Evolutionary conservation across 176 grass and related monocot genomes (phyloP).

Genomic region (Hordeum marinum): DNA sequence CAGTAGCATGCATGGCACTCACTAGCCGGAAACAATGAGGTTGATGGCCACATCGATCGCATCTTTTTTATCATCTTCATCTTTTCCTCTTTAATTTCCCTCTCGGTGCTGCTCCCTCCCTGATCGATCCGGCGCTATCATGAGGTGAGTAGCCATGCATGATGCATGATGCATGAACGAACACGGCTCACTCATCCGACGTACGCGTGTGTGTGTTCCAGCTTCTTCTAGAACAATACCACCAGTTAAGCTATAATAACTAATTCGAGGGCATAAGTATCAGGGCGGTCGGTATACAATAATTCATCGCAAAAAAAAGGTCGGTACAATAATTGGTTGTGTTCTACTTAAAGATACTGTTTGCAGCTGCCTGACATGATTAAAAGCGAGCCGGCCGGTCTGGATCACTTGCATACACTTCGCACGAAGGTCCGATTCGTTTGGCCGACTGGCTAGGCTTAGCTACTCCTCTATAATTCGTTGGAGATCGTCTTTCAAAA

Average conservation of each 20-base stretch:
- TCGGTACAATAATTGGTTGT: constrained; percentile 4
- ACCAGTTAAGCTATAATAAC: not conserved
- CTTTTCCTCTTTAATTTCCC: not conserved
- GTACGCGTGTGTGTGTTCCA: not conserved
- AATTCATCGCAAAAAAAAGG: not conserved
- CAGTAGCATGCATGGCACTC: constrained; percentile 13
- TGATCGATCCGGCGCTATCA: not conserved
- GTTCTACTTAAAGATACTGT: not conserved
- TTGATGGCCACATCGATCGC: not conserved
- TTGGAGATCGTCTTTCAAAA: no score
- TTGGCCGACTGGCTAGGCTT: no score
- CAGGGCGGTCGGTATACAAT: not conserved
- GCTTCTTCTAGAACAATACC: not conserved
- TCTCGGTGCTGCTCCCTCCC: not conserved
- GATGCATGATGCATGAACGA: not conserved
- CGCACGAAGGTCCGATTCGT: no score
- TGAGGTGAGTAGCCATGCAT: not conserved
- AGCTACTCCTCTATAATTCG: no score
- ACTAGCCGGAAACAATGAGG: not conserved
- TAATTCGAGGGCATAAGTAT: not conserved
- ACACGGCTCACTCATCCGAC: not conserved
- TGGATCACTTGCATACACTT: no score
- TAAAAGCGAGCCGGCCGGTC: not conserved
- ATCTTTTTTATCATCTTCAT: not conserved
- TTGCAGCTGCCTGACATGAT: not conserved